phyloP scores from a whole-genome alignment of 2,329 filamentous ascomycete genomes.

The Aspergillus ochraceoroseus region DNA sequence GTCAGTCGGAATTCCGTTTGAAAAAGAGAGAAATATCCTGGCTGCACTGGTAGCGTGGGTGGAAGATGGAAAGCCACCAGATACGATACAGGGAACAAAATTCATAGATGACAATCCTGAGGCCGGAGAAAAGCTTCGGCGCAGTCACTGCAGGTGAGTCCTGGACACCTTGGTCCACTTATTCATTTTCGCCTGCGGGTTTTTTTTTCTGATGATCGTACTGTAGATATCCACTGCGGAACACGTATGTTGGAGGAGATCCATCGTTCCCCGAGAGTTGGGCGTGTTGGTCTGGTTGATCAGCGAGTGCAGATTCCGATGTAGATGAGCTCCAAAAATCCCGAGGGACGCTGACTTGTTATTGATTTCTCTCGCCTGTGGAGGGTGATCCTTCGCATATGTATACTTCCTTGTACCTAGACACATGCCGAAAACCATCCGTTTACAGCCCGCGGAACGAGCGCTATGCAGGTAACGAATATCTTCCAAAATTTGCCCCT shows the following conservation, averaged over 20 bases:
- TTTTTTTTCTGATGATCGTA: no score
- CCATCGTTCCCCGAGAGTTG: not conserved
- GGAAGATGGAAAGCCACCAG: conserved; percentile 7
- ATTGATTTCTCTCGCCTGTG: no score
- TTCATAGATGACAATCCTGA: conserved; percentile 6
- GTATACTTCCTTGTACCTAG: no score
- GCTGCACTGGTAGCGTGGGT: conserved; percentile 13
- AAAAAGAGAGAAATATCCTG: conserved; percentile 3
- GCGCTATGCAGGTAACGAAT: no score
- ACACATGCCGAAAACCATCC: no score
- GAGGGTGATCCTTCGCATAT: no score
- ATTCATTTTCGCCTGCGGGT: no score
- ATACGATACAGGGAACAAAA: conserved; percentile 7
- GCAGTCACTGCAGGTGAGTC: conserved; percentile 9
- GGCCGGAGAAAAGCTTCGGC: conserved; percentile 1
- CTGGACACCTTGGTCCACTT: not conserved
- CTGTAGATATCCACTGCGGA: conserved; percentile 1
- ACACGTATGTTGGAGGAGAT: not conserved
- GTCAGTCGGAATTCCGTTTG: not conserved
- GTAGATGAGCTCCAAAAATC: no score
- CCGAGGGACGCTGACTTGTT: no score
- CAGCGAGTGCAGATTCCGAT: no score
- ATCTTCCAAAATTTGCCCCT: no score
- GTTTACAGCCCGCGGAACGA: no score
- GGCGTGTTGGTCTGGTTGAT: not conserved